Base-by-base conservation (phyloP, 2,329 filamentous ascomycete genomes). In the Xylaria sp. region DNA sequence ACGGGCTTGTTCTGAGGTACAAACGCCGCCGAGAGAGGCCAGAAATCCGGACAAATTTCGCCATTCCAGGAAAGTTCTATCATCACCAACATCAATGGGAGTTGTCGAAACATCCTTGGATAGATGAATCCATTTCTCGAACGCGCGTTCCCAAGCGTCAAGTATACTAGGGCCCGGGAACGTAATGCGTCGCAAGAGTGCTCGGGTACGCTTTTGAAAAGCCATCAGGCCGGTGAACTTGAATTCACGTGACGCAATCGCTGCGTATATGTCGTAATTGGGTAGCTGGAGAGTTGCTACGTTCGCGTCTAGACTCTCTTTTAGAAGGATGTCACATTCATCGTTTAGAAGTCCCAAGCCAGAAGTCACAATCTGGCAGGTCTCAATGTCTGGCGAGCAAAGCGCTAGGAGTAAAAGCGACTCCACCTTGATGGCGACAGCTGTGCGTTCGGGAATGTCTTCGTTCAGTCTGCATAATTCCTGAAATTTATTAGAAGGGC, bases 21-120 rank as follows among this genome's bases (percentile, higher is more conserved):
- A 92, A 62, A 89, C 85, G 2, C 90, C 89, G 15, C 89, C 89
- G 5, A 91, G 79, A 0, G 90, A 90, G 5, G 89, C 89, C 12
- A 92, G 81, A 70, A 92, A 91, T 0, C 90, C 90, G 1, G 89
- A 91, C 72, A 89, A 86, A 70, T 91, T 92, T 43, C 90, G 85
- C 90, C 90, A 92, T 73, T 91, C 88, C 0, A 86, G 83, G 15
- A 91, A 78, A 3, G 82, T 81, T 67, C 79, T 84, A 70, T 90
- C 89, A 41, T 89, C 84, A 20, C 89, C 78, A 8, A 78, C 78
- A 25, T 90, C 86, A 4, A 81, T 73, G 1, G 83, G 76, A 1
- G 83, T 81, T n/a, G 82, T 83, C 18, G 87, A 87, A 10, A 91
- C 85, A 60, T 90, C 87, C 71, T 88, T 89, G 9, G 88, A 90